These are phyloP conservation scores for Kalanchoe fedtschenkoi DNA, from an alignment of 164 flowering plant species.

Conservation along the genomic window DNA sequence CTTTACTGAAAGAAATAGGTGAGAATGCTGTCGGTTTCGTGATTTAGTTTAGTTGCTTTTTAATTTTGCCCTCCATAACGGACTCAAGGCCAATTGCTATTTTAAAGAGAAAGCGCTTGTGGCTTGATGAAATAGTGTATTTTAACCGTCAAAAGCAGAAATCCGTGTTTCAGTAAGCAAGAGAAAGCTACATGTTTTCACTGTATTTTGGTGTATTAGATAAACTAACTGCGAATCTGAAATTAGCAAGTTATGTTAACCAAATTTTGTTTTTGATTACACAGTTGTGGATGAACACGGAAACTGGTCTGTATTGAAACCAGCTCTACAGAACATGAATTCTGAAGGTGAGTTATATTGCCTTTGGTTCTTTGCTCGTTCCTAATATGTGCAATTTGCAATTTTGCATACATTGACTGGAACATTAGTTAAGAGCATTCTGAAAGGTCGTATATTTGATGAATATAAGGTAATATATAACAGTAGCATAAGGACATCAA, in stretches of 20 bases:
- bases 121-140: not conserved
- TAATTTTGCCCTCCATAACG: not conserved
- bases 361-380: not conserved
- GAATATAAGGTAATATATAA: too few species aligned
- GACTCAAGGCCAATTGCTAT: not conserved
- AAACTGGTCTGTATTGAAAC: conserved; percentile 71
- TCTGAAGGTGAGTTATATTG: conserved; percentile 40
- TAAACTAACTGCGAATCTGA: not conserved
- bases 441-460: too few species aligned
- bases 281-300: conserved; percentile 85
- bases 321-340: conserved; percentile 29
- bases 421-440: too few species aligned
- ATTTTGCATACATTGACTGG: not conserved
- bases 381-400: not conserved
- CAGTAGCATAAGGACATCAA: too few species aligned
- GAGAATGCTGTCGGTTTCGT: conserved; percentile 9
- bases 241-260: not conserved
- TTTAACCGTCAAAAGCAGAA: too few species aligned
- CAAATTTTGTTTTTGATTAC: conserved; percentile 12
- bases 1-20: conserved; percentile 83
- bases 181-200: not conserved
- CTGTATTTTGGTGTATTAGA: not conserved
- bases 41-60: too few species aligned
- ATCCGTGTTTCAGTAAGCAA: not conserved
- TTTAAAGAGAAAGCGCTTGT: not conserved